These are phyloP conservation scores for Leishmania braziliensis DNA, from an alignment of 208 protist genomes.

Conservation along the genomic window DNA sequence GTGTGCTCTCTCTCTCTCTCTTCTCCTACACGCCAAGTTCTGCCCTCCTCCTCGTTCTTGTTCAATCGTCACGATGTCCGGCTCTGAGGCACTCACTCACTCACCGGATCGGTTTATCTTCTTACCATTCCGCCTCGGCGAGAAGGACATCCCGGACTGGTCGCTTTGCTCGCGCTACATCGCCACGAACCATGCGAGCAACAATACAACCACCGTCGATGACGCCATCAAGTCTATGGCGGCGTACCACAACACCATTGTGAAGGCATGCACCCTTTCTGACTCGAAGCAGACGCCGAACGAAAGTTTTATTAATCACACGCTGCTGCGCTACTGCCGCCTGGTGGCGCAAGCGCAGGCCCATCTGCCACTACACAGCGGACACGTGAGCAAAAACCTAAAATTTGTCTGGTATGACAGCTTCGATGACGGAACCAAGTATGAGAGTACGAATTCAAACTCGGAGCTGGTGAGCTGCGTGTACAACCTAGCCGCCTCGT, in stretches of 20 bases:
- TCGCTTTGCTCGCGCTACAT: slow-evolving; percentile 65
- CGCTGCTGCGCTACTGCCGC: slow-evolving; percentile 69
- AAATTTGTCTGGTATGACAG: slow-evolving; percentile 71
- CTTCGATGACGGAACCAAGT: slow-evolving; percentile 62
- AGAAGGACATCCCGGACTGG: slow-evolving; percentile 78
- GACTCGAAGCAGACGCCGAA: slow-evolving; percentile 60
- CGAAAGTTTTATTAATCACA: slow-evolving; percentile 67
- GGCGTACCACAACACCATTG: slow-evolving; percentile 64
- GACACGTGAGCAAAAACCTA: slow-evolving; percentile 56
- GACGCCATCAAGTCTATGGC: slow-evolving; percentile 69
- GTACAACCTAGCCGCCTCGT: slow-evolving; percentile 86
- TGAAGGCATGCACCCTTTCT: slow-evolving; percentile 51
- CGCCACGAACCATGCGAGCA: slow-evolving; percentile 65
- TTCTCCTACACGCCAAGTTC: not conserved
- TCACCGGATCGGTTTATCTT: slow-evolving; percentile 61
- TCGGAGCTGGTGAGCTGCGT: slow-evolving; percentile 78
- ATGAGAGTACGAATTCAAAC: slow-evolving; percentile 69
- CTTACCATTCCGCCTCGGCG: slow-evolving; percentile 71
- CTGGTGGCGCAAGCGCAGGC: slow-evolving; percentile 76
- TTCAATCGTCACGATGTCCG: not conserved
- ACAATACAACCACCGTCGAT: slow-evolving; percentile 55
- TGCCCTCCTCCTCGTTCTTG: not conserved
- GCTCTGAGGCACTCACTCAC: slow-evolving; percentile 35
- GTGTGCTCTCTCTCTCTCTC: not conserved
- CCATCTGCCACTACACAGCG: slow-evolving; percentile 70